Evolutionary conservation across 2,329 filamentous ascomycete genomes (phyloP).

Genomic region (Colletotrichum orchidophilum): DNA sequence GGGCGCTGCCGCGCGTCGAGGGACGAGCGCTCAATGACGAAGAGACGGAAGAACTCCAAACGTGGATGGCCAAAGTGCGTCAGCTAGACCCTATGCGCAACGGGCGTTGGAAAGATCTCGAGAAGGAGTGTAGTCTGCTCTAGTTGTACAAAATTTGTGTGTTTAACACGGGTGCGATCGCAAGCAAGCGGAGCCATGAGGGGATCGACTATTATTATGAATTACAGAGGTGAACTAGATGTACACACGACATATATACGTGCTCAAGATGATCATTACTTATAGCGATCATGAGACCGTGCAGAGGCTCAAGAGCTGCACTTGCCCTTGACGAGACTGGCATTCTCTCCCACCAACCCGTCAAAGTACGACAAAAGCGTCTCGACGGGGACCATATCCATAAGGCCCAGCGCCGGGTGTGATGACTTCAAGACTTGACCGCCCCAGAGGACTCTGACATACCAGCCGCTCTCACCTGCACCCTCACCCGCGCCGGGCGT

Average conservation of each 20-base stretch:
- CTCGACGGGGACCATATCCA: constrained; percentile 77
- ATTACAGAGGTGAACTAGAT: constrained; percentile 12
- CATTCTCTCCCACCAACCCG: constrained; percentile 68
- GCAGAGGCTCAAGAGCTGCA: constrained; percentile 38
- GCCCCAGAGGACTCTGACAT: constrained; percentile 75
- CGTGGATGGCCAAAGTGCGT: constrained; percentile 73
- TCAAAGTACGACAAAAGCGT: constrained; percentile 76
- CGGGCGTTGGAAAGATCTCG: constrained; percentile 80
- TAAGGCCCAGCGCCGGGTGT: constrained; percentile 70
- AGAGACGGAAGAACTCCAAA: constrained; percentile 56
- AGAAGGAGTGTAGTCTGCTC: constrained; percentile 40
- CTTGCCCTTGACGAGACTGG: constrained; percentile 51
- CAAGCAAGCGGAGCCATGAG: neutral
- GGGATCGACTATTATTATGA: constrained; percentile 7
- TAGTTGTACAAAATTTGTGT: neutral
- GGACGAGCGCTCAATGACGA: constrained; percentile 48
- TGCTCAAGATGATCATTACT: neutral
- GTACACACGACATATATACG: neutral
- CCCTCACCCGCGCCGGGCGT: constrained; percentile 14
- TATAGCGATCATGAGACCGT: constrained; percentile 26
- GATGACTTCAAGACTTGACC: constrained; percentile 74
- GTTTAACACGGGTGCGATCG: neutral
- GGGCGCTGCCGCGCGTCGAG: constrained; percentile 65
- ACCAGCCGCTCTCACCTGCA: constrained; percentile 49
- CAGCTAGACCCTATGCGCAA: constrained; percentile 77